Base-by-base conservation (phyloP, 192 early-diverging fungal species). In the Gaertneriomyces sp. region DNA sequence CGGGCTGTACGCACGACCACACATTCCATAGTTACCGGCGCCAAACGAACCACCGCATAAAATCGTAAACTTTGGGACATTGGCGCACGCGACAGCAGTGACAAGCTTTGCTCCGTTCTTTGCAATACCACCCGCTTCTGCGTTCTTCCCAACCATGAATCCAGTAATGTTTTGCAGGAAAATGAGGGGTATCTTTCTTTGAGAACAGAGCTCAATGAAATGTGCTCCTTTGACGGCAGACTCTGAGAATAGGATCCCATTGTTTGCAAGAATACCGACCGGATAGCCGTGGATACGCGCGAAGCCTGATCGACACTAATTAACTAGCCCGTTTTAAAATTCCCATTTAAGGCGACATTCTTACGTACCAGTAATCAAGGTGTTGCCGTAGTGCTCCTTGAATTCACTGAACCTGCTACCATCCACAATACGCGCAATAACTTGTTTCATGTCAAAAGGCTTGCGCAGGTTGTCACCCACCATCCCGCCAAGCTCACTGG, bases 31-130 rank as follows among this genome's bases (percentile, higher is more conserved):
- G 81, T 98, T 98, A 72, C 95, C 91, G 43, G 81, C 81, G 43
- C 81, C 81, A 52, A 81, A 83, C 7, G 81, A 83, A 5, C 78
- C 81, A 49, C 81, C 81, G 58, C 80, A 78, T 0, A 83, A 57
- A 57, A 93, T 81, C 1, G 95, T 93, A 57, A 98, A 91, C 75
- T 98, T 96, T 45, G 95, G 95, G 33, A 98, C 93, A 47, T 87
- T 81, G 42, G 93, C 91, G 66, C 90, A 94, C 4, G 93, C 90
- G 5, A 98, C 95, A 12, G 95, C 93, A 6, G 90, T 95, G 0
- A 98, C 95, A 73, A 98, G 81, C 73, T 98, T 98, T 63, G 93
- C 93, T 17, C 95, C 95, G 73, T 98, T 93, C 79, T 95, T 98
- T 55, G 95, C 95, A 76, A 98, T 98, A 60, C 95, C 95, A 56